These are phyloP conservation scores for Elsinoe arachidis DNA, from an alignment of 2,329 filamentous ascomycete genomes.

Conservation along the genomic window DNA sequence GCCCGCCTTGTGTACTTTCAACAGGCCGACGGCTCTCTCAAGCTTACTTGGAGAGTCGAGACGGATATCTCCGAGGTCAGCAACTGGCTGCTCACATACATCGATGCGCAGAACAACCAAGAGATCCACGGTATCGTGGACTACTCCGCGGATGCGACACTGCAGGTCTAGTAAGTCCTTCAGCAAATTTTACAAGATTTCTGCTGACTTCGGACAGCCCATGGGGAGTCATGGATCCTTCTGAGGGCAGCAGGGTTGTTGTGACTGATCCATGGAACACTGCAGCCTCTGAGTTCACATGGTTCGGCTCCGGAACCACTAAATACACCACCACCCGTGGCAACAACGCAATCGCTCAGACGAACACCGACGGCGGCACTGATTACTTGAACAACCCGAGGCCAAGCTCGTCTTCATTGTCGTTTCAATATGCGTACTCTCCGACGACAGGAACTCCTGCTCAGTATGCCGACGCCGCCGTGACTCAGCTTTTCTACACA, in stretches of 20 bases:
- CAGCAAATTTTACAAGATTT: slow-evolving; percentile 17
- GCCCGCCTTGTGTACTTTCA: slow-evolving; percentile 49
- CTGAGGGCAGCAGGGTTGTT: slow-evolving; percentile 30
- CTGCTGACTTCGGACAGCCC: not conserved
- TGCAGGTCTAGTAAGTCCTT: slow-evolving; percentile 40
- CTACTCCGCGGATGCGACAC: slow-evolving; percentile 48
- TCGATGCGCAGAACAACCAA: slow-evolving; percentile 42
- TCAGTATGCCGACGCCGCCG: slow-evolving; percentile 45
- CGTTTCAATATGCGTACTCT: slow-evolving; percentile 7
- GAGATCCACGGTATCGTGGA: slow-evolving; percentile 48
- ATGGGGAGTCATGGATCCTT: not conserved
- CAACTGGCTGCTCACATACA: slow-evolving; percentile 53
- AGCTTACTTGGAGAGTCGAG: slow-evolving; percentile 50
- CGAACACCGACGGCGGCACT: slow-evolving; percentile 40
- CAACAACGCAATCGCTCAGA: slow-evolving; percentile 52
- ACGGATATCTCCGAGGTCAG: slow-evolving; percentile 42
- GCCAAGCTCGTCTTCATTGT: not conserved
- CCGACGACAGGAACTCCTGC: not conserved
- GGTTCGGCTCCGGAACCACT: slow-evolving; percentile 41
- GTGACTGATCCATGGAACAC: slow-evolving; percentile 43
- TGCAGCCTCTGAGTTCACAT: slow-evolving; percentile 44
- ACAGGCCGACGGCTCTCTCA: slow-evolving; percentile 39
- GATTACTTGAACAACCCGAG: slow-evolving; percentile 36
- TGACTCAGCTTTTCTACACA: slow-evolving; percentile 54
- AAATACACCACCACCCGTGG: slow-evolving; percentile 48